A percentile compares a stretch with the other conserved stretches of the same genome.
These are phyloP conservation scores for Leishmania tarentolae DNA, from an alignment of 208 protist species.

Conservation along the genomic window DNA sequence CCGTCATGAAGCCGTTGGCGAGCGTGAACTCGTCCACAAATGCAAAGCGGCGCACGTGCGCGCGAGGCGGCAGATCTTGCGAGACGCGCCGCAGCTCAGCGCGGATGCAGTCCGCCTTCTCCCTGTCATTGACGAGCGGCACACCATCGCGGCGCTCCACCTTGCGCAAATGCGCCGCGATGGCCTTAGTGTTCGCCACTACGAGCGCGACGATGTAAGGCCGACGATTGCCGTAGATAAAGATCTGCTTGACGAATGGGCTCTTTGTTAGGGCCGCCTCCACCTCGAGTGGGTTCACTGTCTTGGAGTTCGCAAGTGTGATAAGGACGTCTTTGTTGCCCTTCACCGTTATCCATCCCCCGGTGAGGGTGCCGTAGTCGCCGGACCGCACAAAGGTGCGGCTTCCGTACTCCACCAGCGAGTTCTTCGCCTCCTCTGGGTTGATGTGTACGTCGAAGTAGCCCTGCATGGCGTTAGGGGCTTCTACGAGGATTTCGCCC, in stretches of 20 bases:
- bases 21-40: constrained; percentile 92
- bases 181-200: constrained; percentile 85
- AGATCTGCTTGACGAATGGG: constrained; percentile 88
- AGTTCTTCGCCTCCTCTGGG: constrained; percentile 86
- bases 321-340: constrained; percentile 88
- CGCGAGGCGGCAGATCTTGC: constrained; percentile 68
- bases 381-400: constrained; percentile 90
- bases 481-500: constrained; percentile 88
- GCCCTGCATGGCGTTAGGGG: constrained; percentile 89
- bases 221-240: constrained; percentile 73
- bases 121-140: constrained; percentile 85
- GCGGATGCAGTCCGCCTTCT: constrained; percentile 90
- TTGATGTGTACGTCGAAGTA: constrained; percentile 92
- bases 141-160: constrained; percentile 90
- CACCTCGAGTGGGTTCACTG: constrained; percentile 81
- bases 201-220: constrained; percentile 83
- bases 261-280: constrained; percentile 80
- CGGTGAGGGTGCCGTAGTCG: constrained; percentile 88
- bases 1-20: constrained; percentile 90
- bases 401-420: constrained; percentile 85
- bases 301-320: constrained; percentile 77
- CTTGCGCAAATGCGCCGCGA: constrained; percentile 84
- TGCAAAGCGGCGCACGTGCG: constrained; percentile 87
- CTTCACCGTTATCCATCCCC: constrained; percentile 86
- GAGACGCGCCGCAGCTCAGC: constrained; percentile 83